phyloP scores from a whole-genome alignment of 2,329 filamentous ascomycete species.

The Talaromyces sp. region DNA sequence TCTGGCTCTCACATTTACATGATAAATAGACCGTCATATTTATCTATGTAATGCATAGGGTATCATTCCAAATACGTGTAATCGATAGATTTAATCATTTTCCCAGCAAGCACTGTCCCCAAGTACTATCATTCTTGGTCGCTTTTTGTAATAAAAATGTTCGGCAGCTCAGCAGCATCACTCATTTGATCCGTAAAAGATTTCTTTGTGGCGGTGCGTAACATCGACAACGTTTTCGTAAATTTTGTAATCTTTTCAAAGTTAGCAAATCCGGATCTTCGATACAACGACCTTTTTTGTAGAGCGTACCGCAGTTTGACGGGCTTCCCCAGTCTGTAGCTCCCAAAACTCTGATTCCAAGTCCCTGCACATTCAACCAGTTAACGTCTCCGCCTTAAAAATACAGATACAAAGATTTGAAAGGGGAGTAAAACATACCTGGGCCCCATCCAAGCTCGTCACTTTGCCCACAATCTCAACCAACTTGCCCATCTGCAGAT shows the following conservation, averaged over 20 bases:
- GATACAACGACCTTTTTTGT: background rate
- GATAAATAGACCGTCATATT: background rate
- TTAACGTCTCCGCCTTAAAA: background rate
- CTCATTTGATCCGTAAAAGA: conserved; percentile 61
- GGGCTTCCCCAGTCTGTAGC: conserved; percentile 39
- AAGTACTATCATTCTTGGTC: background rate
- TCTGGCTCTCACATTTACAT: background rate
- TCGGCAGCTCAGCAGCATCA: background rate
- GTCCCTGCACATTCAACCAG: conserved; percentile 19
- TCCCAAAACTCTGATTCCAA: conserved; percentile 36
- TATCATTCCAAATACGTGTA: background rate
- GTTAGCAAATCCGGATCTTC: background rate
- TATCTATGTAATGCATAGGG: background rate
- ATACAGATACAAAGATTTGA: background rate
- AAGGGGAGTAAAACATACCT: conserved; percentile 18
- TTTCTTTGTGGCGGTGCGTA: conserved; percentile 71
- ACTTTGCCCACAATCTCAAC: conserved; percentile 45
- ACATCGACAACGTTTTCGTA: conserved; percentile 77
- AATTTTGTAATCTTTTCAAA: conserved; percentile 61
- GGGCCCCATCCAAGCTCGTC: conserved; percentile 34
- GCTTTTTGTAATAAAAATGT: background rate
- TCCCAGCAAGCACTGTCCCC: background rate
- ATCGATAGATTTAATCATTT: background rate
- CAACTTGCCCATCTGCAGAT: conserved; percentile 39
- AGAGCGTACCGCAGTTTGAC: conserved; percentile 30